Evolutionary conservation across 495 filamentous ascomycete genomes (phyloP).

Genomic region (Articulospora tetracladia): DNA sequence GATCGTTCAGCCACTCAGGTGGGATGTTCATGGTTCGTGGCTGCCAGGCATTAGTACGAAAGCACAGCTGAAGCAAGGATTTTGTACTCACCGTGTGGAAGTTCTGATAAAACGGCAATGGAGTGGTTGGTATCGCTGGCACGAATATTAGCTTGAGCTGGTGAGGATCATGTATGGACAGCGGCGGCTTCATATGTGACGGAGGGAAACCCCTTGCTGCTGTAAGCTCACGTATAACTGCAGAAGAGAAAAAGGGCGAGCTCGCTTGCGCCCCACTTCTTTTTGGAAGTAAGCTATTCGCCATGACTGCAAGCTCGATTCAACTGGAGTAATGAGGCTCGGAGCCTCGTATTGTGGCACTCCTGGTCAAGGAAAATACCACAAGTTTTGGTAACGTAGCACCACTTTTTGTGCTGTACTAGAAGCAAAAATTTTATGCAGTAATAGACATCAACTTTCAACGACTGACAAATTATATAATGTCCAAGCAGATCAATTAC

Average conservation of each 20-base stretch:
- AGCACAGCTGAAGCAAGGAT: neutral
- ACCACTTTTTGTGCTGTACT: too few relatives aligned
- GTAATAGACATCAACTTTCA: too few relatives aligned
- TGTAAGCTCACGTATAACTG: neutral
- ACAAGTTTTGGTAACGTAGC: too few relatives aligned
- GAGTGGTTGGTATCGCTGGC: neutral
- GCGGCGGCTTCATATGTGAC: neutral
- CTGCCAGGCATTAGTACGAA: neutral
- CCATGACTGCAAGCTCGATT: neutral
- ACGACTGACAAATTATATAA: too few relatives aligned
- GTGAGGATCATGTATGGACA: neutral
- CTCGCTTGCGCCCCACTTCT: conserved; percentile 9
- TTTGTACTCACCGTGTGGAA: neutral
- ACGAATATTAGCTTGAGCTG: neutral
- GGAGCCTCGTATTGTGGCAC: neutral
- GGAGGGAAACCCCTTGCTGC: neutral
- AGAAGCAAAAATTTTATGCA: too few relatives aligned
- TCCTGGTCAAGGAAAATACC: too few relatives aligned
- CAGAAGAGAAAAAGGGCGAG: conserved; percentile 2
- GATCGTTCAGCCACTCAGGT: neutral
- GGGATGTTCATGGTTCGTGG: conserved; percentile 14
- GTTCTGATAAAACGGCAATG: neutral
- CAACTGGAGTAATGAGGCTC: neutral
- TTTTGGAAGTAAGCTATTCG: too few relatives aligned
- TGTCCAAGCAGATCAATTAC: too few relatives aligned